Percentiles rank a stretch among this genome's conserved stretches.
These are phyloP conservation scores for Kodamaea nitidulidarum DNA, from an alignment of 805 yeast species.

Conservation along the genomic window DNA sequence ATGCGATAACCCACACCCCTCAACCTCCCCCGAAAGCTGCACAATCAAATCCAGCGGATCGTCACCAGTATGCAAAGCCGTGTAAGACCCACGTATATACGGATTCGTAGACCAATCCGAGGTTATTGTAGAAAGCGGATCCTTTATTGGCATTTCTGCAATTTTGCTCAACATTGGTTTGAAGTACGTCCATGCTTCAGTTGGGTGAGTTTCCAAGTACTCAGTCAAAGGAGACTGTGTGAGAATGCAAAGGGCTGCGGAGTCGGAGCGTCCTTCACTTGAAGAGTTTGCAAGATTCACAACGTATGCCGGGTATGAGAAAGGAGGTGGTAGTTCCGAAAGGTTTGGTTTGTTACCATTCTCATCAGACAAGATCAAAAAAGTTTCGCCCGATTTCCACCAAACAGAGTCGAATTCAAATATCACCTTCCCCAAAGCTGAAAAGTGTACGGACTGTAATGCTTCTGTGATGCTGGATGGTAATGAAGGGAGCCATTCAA, in stretches of 20 bases:
- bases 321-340: conserved; percentile 34
- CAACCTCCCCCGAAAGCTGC: conserved; percentile 49
- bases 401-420: conserved; percentile 38
- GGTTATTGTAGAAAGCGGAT: conserved; percentile 35
- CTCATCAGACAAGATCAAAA: conserved; percentile 39
- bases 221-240: conserved; percentile 73
- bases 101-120: conserved; percentile 82
- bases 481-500: conserved; percentile 53
- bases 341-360: too few species aligned
- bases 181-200: conserved; percentile 53
- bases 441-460: conserved; percentile 28
- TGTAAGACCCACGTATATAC: conserved; percentile 75
- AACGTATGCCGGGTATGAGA: conserved; percentile 60
- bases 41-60: conserved; percentile 62
- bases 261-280: too few species aligned
- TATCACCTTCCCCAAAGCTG: conserved; percentile 40
- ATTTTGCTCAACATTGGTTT: conserved; percentile 46
- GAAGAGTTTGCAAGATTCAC: conserved; percentile 45
- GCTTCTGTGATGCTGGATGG: conserved; percentile 40
- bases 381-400: conserved; percentile 44
- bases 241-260: conserved; percentile 51
- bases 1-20: conserved; percentile 42
- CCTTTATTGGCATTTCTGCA: conserved; percentile 16
- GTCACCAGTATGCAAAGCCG: conserved; percentile 65
- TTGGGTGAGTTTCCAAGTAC: conserved; percentile 48